Conservation (phyloP, 441 rosid species). For the Sinapis alba region DNA sequence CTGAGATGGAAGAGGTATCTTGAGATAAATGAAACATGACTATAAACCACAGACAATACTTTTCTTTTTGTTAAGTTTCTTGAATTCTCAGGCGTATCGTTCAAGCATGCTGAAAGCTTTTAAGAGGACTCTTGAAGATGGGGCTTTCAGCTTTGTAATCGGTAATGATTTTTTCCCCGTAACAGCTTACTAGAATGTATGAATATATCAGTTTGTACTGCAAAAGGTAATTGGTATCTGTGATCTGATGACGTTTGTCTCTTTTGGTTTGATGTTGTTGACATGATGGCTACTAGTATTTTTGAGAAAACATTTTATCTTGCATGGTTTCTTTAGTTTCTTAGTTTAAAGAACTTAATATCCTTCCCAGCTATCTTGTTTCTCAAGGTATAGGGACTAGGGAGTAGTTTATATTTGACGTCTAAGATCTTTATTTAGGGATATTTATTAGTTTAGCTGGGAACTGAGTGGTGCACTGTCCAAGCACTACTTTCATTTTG, state of each 20-base stretch:
- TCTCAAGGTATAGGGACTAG: constrained; percentile 32
- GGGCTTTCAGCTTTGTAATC: constrained; percentile 77
- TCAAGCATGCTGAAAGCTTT: constrained; percentile 97
- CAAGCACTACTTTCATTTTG: constrained; percentile 78
- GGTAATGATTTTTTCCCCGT: constrained; percentile 56
- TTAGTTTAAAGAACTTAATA: constrained; percentile 38
- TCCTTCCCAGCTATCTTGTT: constrained; percentile 16
- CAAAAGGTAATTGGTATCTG: constrained; percentile 38
- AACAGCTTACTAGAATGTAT: constrained; percentile 26
- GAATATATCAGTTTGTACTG: constrained; percentile 31
- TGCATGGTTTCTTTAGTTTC: constrained; percentile 31
- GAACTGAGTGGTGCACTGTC: constrained; percentile 84
- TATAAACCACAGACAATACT: background rate
- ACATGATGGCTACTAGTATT: constrained; percentile 36
- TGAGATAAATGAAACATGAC: constrained; percentile 10
- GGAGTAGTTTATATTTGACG: constrained; percentile 33
- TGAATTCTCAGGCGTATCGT: constrained; percentile 66
- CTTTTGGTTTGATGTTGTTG: constrained; percentile 39
- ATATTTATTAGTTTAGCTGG: constrained; percentile 57
- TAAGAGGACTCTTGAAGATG: constrained; percentile 91
- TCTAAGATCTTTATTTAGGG: constrained; percentile 42
- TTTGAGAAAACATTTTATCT: constrained; percentile 29
- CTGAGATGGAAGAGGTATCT: constrained; percentile 98
- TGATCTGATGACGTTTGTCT: constrained; percentile 32
- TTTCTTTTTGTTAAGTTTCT: constrained; percentile 14